Percentiles rank a stretch among this genome's conserved stretches.
These are phyloP conservation scores for Phytophthora tubulina DNA, from an alignment of 352 stramenopile genomes.

Conservation along the genomic window DNA sequence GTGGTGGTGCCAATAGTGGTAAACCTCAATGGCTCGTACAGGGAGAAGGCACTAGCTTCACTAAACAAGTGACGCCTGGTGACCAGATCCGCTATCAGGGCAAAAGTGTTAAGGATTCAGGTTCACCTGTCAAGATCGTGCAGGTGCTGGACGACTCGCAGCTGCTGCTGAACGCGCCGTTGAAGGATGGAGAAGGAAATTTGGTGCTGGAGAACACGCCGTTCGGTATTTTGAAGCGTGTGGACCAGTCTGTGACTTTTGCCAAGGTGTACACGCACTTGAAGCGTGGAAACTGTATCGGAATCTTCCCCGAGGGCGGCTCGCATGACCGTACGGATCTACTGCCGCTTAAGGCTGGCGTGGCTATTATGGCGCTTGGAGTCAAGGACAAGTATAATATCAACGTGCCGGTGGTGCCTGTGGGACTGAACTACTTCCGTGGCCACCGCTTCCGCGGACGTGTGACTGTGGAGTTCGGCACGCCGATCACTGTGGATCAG, in stretches of 20 bases:
- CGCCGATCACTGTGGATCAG: slow-evolving; percentile 88
- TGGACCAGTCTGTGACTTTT: slow-evolving; percentile 94
- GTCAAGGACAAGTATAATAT: slow-evolving; percentile 97
- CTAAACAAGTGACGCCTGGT: slow-evolving; percentile 75
- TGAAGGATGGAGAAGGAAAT: slow-evolving; percentile 50
- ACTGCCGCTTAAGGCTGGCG: slow-evolving; percentile 97
- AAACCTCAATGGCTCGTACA: slow-evolving; percentile 54
- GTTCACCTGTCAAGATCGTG: slow-evolving; percentile 85
- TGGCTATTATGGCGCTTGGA: slow-evolving; percentile 98
- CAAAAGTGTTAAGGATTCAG: slow-evolving; percentile 83
- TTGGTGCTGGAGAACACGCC: slow-evolving; percentile 48
- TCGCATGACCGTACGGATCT: slow-evolving; percentile 98
- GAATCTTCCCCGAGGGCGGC: slow-evolving; percentile 98
- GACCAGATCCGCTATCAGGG: slow-evolving; percentile 85
- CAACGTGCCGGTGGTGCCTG: slow-evolving; percentile 96
- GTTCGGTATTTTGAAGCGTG: slow-evolving; percentile 93
- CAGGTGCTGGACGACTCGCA: slow-evolving; percentile 90
- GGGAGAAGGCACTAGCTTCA: slow-evolving; percentile 79
- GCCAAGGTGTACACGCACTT: slow-evolving; percentile 93
- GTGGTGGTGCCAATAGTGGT: slow-evolving; percentile 32
- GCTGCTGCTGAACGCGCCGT: slow-evolving; percentile 63
- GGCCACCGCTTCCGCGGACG: slow-evolving; percentile 96
- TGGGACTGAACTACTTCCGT: slow-evolving; percentile 98
- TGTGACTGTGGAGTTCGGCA: slow-evolving; percentile 97
- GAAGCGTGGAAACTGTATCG: slow-evolving; percentile 91